Evolutionary conservation across 768 basidiomycete species (phyloP).

Genomic region (Pluteus cervinus): DNA sequence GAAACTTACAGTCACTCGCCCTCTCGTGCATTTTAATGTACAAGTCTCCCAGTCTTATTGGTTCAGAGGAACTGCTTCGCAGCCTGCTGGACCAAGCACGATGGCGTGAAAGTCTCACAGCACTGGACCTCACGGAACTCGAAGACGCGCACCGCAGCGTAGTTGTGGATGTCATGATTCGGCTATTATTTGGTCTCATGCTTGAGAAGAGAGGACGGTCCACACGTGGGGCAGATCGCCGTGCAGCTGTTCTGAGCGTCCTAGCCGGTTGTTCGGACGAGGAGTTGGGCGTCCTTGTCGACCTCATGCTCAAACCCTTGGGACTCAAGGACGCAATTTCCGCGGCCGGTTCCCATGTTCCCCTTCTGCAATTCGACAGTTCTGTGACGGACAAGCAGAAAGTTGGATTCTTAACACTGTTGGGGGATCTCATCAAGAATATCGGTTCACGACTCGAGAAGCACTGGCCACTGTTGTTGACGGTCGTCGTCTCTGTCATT

Average conservation of each 20-base stretch:
- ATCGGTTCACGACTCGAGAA: constrained; percentile 65
- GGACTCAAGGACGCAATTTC: constrained; percentile 16
- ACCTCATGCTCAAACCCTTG: constrained; percentile 83
- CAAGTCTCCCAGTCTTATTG: constrained; percentile 52
- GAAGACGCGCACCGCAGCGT: constrained; percentile 53
- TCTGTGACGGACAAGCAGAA: constrained; percentile 57
- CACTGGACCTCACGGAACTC: constrained; percentile 56
- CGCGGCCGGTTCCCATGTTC: no score
- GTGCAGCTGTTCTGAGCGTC: constrained; percentile 68
- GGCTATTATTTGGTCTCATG: constrained; percentile 86
- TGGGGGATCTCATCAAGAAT: constrained; percentile 79
- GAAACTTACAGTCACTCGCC: constrained; percentile 65
- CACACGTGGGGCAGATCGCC: constrained; percentile 60
- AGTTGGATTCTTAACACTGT: constrained; percentile 76
- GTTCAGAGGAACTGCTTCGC: constrained; percentile 60
- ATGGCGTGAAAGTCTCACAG: constrained; percentile 84
- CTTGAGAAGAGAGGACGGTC: constrained; percentile 69
- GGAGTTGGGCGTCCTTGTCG: constrained; percentile 74
- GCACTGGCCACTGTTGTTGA: constrained; percentile 75
- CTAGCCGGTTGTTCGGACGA: constrained; percentile 64
- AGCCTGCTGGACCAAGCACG: constrained; percentile 76
- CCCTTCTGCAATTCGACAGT: no score
- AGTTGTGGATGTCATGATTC: constrained; percentile 62
- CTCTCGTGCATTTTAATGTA: constrained; percentile 80
- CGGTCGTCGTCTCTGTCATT: constrained; percentile 59